These are phyloP conservation scores for Trichoderma cornu-damae DNA, from an alignment of 2,329 filamentous ascomycete species.

Conservation along the genomic window DNA sequence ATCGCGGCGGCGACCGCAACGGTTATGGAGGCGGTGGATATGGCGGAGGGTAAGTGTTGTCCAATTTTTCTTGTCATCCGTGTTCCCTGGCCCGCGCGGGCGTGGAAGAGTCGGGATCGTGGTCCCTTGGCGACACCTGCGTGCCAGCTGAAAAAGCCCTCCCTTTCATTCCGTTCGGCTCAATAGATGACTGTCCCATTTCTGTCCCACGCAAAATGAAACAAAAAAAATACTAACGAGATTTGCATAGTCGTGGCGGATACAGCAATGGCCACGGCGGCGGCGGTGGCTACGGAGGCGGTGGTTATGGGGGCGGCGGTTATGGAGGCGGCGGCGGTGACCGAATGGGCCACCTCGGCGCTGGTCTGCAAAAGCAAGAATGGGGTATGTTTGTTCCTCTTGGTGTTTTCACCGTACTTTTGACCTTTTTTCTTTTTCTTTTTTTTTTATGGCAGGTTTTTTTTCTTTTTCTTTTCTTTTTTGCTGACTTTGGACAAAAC, in stretches of 20 bases:
- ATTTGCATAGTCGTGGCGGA: constrained; percentile 42
- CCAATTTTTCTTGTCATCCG: background rate
- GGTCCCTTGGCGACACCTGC: background rate
- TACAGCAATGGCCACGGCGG: constrained; percentile 34
- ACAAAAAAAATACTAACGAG: constrained; percentile 37
- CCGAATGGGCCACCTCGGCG: constrained; percentile 87
- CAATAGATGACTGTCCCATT: background rate
- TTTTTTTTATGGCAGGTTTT: too few relatives aligned
- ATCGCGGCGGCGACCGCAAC: constrained; percentile 45
- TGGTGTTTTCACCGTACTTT: background rate
- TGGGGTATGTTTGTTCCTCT: constrained; percentile 62
- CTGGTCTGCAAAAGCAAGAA: constrained; percentile 77
- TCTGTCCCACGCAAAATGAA: background rate
- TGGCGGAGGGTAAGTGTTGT: constrained; percentile 36
- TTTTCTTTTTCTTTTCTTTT: too few relatives aligned
- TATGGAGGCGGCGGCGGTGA: constrained; percentile 69
- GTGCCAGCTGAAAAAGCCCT: background rate
- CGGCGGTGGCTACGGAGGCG: constrained; percentile 34
- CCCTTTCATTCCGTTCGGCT: background rate
- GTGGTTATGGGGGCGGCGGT: constrained; percentile 35
- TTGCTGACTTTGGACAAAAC: constrained; percentile 24
- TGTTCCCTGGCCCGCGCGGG: background rate
- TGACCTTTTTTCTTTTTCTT: background rate
- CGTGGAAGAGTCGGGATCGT: background rate
- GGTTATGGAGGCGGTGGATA: constrained; percentile 35